phyloP scores from a whole-genome alignment of 225 moss, liverwort and hornwort species.

The Lunularia cruciata region DNA sequence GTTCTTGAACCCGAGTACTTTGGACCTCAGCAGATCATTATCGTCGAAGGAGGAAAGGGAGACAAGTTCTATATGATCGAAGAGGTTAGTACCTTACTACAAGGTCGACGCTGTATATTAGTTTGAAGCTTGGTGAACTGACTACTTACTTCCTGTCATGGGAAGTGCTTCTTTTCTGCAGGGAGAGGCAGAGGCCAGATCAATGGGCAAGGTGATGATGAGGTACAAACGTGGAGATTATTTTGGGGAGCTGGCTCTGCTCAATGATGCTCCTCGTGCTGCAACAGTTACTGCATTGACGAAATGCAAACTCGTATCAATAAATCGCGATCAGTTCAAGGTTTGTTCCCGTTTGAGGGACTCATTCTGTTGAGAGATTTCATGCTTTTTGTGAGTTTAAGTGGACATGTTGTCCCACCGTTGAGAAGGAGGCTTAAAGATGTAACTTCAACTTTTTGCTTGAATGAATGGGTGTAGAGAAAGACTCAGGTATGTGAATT shows the following conservation, averaged over 20 bases:
- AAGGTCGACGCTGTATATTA: no score
- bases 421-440: no score
- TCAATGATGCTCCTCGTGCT: slow-evolving; percentile 81
- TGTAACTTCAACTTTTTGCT: no score
- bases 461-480: no score
- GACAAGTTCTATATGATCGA: slow-evolving; percentile 90
- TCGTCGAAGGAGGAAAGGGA: slow-evolving; percentile 75
- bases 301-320: slow-evolving; percentile 71
- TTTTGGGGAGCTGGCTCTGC: slow-evolving; percentile 87
- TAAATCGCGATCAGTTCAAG: slow-evolving; percentile 85
- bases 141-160: no score
- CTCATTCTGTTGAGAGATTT: no score
- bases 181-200: slow-evolving; percentile 69
- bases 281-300: slow-evolving; percentile 64
- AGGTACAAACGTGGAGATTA: slow-evolving; percentile 80
- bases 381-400: no score
- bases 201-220: slow-evolving; percentile 70
- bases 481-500: no score
- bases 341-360: slow-evolving; percentile 23
- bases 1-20: slow-evolving; percentile 84
- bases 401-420: no score
- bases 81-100: slow-evolving; percentile 48
- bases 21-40: slow-evolving; percentile 55
- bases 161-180: slow-evolving; percentile 13
- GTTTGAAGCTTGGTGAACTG: no score